Conservation (phyloP, 2,329 filamentous ascomycete genomes). For the Colletotrichum limetticola region DNA sequence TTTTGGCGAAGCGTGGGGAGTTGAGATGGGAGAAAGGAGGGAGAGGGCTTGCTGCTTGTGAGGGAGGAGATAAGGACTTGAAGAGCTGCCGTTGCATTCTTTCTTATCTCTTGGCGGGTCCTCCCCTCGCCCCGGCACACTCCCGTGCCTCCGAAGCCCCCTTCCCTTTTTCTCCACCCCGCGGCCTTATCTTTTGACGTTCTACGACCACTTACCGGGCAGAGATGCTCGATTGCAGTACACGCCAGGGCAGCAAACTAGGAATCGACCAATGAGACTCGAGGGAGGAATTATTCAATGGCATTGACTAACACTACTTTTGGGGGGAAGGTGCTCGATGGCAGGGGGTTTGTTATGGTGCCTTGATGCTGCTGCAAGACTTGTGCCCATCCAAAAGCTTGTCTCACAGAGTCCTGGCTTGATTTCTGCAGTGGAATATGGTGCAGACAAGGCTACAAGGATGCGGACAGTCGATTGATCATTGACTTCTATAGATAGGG, state of each 20-base stretch:
- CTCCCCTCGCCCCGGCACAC: not conserved
- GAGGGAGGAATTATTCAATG: not conserved
- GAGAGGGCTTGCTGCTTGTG: not conserved
- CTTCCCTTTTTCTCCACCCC: not conserved
- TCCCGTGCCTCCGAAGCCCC: not conserved
- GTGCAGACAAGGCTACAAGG: not conserved
- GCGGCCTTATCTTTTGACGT: conserved; percentile 16
- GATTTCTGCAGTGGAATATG: not conserved
- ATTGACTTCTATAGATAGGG: not conserved
- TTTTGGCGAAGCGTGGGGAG: not conserved
- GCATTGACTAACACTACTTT: conserved; percentile 14
- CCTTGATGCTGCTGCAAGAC: not conserved
- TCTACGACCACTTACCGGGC: conserved; percentile 13
- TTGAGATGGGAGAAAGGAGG: not conserved
- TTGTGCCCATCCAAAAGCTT: conserved; percentile 15
- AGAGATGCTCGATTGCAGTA: not conserved
- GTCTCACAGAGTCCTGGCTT: not conserved
- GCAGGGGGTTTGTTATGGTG: not conserved
- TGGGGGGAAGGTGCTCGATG: not conserved
- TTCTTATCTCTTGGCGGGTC: conserved; percentile 35
- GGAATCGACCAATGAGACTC: not conserved
- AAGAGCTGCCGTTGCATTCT: conserved; percentile 13
- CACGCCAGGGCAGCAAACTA: not conserved
- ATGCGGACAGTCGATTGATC: not conserved
- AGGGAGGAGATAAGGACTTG: conserved; percentile 17